Evolutionary conservation across 176 grass and related monocot genomes (phyloP), one percentile per base, ranked within the genome.

Genomic region (Cenchrus americanus): DNA sequence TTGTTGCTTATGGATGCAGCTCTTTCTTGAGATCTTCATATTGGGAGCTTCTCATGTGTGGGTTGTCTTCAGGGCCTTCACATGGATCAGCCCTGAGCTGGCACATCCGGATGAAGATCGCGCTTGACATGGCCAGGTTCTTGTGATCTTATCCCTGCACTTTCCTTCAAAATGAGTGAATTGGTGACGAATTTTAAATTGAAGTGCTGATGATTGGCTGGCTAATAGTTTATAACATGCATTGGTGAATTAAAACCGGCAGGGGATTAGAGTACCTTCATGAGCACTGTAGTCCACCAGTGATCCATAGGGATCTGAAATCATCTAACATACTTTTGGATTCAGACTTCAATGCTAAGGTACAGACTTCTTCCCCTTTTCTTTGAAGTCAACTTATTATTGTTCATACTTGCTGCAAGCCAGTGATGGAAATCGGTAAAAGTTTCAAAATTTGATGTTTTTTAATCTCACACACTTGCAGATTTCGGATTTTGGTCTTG

Each of bases 401-500:
- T 37, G 34, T 37, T 86, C 79, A 78, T 59, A 15, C 22, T 83
- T 27, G 44, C 73, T 66, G n/a, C 58, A 61, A 49, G 8, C 66
- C 17, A n/a, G 7, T 51, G 26, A 42, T 86, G 50, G 8, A 71
- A 65, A 52, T 14, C 71, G 48, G 69, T 73, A 44, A 57, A 73
- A 68, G 23, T 60, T 60, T 1, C 81, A 6, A 59, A 68, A 10
- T 37, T 76, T 82, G 34, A 24, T 74, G 17, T 73, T 21, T 1
- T 37, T 62, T 66, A 4, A 4, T 82, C 71, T 8, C 41, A 67
- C 77, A 71, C 68, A 71, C 69, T 21, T 76, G 62, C 92, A 99
- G 96, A 94, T 99, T 92, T 93, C 96, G 80, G 96, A 99, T 89
- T 99, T 99, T 85, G 96, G 96, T 27, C 91, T 96, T 88, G 93